Conservation (phyloP, 2,329 filamentous ascomycete species). For the Trichophyton equinum region DNA sequence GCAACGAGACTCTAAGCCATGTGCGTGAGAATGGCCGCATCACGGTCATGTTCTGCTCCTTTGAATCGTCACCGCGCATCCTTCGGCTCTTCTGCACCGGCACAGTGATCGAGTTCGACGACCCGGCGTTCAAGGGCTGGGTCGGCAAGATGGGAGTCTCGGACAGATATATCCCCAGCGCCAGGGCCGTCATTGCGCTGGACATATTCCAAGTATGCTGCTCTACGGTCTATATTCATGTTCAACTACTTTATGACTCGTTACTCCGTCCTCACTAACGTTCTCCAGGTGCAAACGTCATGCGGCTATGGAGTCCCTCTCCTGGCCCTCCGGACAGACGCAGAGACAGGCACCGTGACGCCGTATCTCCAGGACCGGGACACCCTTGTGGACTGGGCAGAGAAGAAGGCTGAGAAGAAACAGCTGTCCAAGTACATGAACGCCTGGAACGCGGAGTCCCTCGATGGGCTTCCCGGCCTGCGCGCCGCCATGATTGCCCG, state of each 20-base stretch:
- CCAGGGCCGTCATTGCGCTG: constrained; percentile 48
- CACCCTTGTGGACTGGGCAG: constrained; percentile 43
- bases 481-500: constrained; percentile 39
- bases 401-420: constrained; percentile 39
- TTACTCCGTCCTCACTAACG: no score
- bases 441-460: constrained; percentile 42
- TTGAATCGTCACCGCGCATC: constrained; percentile 48
- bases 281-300: constrained; percentile 44
- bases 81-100: constrained; percentile 51
- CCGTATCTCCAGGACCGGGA: constrained; percentile 41
- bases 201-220: constrained; percentile 46
- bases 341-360: constrained; percentile 15
- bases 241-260: background rate
- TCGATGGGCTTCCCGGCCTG: constrained; percentile 50
- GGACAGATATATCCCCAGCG: constrained; percentile 32
- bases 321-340: constrained; percentile 32
- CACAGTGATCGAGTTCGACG: constrained; percentile 48
- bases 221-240: constrained; percentile 5
- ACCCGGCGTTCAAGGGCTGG: constrained; percentile 36
- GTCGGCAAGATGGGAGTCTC: constrained; percentile 35
- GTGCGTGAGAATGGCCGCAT: constrained; percentile 64
- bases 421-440: constrained; percentile 45
- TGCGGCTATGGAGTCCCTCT: constrained; percentile 55
- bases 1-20: constrained; percentile 63
- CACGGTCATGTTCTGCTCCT: constrained; percentile 62